Percentiles rank a stretch among this genome's conserved stretches.
phyloP scores from a whole-genome alignment of 345 rosid genomes.

The Cardamine resedifolia region DNA sequence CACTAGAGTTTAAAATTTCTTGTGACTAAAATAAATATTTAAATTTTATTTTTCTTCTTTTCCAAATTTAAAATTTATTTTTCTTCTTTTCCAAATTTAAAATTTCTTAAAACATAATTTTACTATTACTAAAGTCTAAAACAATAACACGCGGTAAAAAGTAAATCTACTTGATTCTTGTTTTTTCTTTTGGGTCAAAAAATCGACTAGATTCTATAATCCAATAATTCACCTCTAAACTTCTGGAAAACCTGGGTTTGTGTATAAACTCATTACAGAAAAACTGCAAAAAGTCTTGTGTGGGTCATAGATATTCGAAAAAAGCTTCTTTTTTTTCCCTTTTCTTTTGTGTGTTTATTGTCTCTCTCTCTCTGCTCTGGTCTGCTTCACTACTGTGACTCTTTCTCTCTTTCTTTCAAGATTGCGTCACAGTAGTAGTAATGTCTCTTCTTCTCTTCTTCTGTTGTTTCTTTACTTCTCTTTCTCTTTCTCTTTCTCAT shows the following conservation, averaged over 20 bases:
- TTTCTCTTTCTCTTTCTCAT: slow-evolving; percentile 40
- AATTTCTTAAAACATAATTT: not conserved
- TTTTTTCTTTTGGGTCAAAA: too few relatives aligned
- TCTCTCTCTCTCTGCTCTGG: slow-evolving; percentile 4
- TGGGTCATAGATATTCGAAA: slow-evolving; percentile 2
- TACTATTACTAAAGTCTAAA: too few relatives aligned
- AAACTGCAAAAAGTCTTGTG: slow-evolving; percentile 29
- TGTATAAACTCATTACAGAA: slow-evolving; percentile 30
- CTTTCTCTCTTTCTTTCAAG: slow-evolving; percentile 4
- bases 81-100: too few relatives aligned
- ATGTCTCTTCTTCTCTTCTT: slow-evolving; percentile 36
- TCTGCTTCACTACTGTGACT: not conserved
- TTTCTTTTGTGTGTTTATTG: not conserved
- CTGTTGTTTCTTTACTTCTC: slow-evolving; percentile 30
- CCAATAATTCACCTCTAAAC: not conserved
- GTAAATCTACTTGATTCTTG: too few relatives aligned
- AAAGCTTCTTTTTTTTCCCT: slow-evolving; percentile 12
- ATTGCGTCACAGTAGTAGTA: slow-evolving; percentile 30
- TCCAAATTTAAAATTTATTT: too few relatives aligned
- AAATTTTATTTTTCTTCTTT: too few relatives aligned
- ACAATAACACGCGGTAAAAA: not conserved
- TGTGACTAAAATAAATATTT: too few relatives aligned
- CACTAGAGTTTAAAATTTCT: not conserved
- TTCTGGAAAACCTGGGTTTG: slow-evolving; percentile 2
- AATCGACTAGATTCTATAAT: not conserved